These are phyloP conservation scores for Xylariaceae sp. DNA, from an alignment of 2,329 filamentous ascomycete species.

Conservation along the genomic window DNA sequence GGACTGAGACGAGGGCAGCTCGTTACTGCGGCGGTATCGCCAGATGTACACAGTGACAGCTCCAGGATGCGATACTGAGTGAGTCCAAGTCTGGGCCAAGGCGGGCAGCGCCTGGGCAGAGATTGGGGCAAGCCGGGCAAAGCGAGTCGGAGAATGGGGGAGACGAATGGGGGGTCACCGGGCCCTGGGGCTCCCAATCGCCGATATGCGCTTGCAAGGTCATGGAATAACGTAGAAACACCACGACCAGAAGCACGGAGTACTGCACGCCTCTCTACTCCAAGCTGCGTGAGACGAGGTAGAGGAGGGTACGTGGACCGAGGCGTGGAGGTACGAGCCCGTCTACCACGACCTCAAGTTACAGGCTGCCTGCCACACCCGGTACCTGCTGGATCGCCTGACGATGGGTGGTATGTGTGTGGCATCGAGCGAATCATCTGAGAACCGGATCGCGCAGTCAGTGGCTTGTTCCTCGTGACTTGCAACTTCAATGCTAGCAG, in stretches of 20 bases:
- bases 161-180: too few relatives aligned
- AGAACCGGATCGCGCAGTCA: conserved; percentile 10
- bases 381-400: too few relatives aligned
- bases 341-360: conserved; percentile 10
- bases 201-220: too few relatives aligned
- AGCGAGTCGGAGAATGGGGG: too few relatives aligned
- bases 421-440: conserved; percentile 19
- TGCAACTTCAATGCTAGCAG: conserved; percentile 3
- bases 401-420: conserved; percentile 4
- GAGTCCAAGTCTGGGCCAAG: too few relatives aligned
- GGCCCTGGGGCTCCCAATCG: too few relatives aligned
- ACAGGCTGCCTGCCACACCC: conserved; percentile 1
- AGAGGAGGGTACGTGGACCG: conserved; percentile 1
- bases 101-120: too few relatives aligned
- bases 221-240: not conserved
- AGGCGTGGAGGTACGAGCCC: conserved; percentile 1
- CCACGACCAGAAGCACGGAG: not conserved
- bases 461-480: conserved; percentile 20
- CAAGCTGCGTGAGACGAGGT: not conserved
- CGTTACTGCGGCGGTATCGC: too few relatives aligned
- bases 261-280: not conserved
- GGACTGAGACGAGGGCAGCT: too few relatives aligned
- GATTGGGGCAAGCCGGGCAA: too few relatives aligned
- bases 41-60: too few relatives aligned
- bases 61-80: too few relatives aligned